phyloP scores from a whole-genome alignment of 1,284 basidiomycete genomes.

The Apiotrichum brassicae region DNA sequence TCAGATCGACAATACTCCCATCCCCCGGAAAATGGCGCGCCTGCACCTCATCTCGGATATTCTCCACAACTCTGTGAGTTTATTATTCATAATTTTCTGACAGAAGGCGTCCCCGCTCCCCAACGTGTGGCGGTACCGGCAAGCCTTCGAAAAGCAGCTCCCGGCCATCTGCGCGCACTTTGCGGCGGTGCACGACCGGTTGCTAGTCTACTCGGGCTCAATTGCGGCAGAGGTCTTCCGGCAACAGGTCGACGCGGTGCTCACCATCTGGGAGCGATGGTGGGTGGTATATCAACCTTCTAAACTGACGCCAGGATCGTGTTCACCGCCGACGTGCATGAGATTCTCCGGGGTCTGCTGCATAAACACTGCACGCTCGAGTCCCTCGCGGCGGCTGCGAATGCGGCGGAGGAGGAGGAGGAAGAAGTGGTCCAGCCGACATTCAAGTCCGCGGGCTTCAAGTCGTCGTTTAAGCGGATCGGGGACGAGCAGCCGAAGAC shows the following conservation, averaged over 20 bases:
- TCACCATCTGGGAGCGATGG: conserved; percentile 94
- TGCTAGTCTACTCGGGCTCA: conserved; percentile 62
- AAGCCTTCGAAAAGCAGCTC: conserved; percentile 79
- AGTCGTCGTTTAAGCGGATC: conserved; percentile 44
- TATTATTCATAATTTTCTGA: background rate
- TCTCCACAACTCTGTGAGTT: conserved; percentile 76
- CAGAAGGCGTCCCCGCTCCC: conserved; percentile 42
- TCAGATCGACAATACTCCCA: conserved; percentile 76
- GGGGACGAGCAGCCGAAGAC: conserved; percentile 13
- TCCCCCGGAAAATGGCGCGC: conserved; percentile 91
- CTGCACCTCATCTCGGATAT: conserved; percentile 95
- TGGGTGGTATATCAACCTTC: conserved; percentile 21
- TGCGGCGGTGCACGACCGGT: conserved; percentile 82
- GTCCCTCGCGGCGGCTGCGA: background rate
- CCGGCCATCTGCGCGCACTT: conserved; percentile 89
- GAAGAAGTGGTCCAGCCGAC: conserved; percentile 46
- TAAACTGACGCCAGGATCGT: conserved; percentile 76
- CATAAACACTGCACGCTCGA: conserved; percentile 53
- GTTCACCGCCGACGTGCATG: conserved; percentile 74
- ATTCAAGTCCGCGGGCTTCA: conserved; percentile 69
- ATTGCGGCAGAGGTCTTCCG: conserved; percentile 92
- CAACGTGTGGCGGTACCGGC: conserved; percentile 78
- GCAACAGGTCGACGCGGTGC: conserved; percentile 72
- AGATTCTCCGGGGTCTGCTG: conserved; percentile 62
- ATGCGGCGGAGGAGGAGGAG: conserved; percentile 1